These are phyloP conservation scores for Ligustrum vulgare DNA, from an alignment of 257 asterid species.

Conservation along the genomic window DNA sequence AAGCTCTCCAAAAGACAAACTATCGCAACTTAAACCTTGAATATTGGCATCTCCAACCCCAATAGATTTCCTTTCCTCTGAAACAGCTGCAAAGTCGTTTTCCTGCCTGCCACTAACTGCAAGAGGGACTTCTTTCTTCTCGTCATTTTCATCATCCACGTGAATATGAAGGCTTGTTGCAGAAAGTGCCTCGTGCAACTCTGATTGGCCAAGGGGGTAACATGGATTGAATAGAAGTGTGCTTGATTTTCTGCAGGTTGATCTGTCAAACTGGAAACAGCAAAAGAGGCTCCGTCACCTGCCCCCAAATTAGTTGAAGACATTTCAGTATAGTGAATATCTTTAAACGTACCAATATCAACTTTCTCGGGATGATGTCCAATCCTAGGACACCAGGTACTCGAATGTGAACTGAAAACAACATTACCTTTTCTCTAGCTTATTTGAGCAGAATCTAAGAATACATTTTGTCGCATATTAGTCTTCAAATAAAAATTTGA, in stretches of 20 bases:
- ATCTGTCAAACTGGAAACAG: background rate
- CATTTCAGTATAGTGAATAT: conserved; percentile 14
- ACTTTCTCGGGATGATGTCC: conserved; percentile 15
- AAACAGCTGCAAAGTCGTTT: background rate
- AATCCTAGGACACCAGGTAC: conserved; percentile 7
- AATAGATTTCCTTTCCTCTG: conserved; percentile 10
- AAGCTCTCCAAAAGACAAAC: background rate
- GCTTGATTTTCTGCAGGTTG: conserved; percentile 14
- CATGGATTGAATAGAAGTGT: conserved; percentile 13
- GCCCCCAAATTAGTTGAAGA: conserved; percentile 16
- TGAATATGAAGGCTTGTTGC: conserved; percentile 4
- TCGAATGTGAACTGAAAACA: conserved; percentile 10
- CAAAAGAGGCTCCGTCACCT: conserved; percentile 2
- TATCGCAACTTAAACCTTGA: background rate
- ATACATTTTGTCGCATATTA: conserved; percentile 16
- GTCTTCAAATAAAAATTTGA: conserved; percentile 4
- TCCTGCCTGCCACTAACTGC: conserved; percentile 13
- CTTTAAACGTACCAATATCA: conserved; percentile 3
- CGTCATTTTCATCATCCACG: conserved; percentile 13
- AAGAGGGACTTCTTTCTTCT: conserved; percentile 16
- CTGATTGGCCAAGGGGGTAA: background rate
- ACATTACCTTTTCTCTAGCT: background rate
- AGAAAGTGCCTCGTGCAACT: conserved; percentile 1
- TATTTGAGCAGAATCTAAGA: conserved; percentile 8
- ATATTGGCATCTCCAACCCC: background rate